Evolutionary conservation across 257 asterid species (phyloP).

Genomic region (Gentiana macrophylla): DNA sequence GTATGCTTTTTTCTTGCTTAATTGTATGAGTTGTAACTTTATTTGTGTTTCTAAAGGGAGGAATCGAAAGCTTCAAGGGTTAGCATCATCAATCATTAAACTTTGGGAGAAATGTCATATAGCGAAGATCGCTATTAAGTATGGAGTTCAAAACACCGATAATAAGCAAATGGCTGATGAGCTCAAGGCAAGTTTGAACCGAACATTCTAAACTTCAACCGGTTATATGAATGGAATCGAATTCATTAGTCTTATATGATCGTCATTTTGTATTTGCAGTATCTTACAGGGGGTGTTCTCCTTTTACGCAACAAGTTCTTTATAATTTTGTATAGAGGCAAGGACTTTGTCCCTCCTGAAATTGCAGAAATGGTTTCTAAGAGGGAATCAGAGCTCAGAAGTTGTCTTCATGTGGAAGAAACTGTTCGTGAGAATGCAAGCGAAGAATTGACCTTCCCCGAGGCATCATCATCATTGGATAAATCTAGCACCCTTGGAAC

Average conservation of each 20-base stretch:
- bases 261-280: slow-evolving; percentile 39
- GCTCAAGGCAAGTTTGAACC: slow-evolving; percentile 61
- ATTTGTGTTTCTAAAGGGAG: slow-evolving; percentile 53
- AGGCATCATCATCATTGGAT: slow-evolving; percentile 13
- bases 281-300: slow-evolving; percentile 82
- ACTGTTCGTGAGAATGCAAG: slow-evolving; percentile 67
- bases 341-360: slow-evolving; percentile 72
- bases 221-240: not conserved
- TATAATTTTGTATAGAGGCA: slow-evolving; percentile 84
- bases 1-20: too few species aligned
- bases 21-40: not conserved
- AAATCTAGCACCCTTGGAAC: slow-evolving; percentile 45
- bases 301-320: slow-evolving; percentile 75
- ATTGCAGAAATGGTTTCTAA: slow-evolving; percentile 56
- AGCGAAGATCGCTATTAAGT: slow-evolving; percentile 87
- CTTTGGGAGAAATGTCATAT: slow-evolving; percentile 94
- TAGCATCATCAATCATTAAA: slow-evolving; percentile 73
- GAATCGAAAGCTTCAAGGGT: slow-evolving; percentile 74
- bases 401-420: slow-evolving; percentile 67
- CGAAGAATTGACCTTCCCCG: slow-evolving; percentile 30
- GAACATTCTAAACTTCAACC: slow-evolving; percentile 6
- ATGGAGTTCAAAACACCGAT: slow-evolving; percentile 83
- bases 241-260: slow-evolving; percentile 11
- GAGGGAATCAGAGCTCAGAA: slow-evolving; percentile 55
- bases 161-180: slow-evolving; percentile 86